Conservation (phyloP, 257 asterid species). For the Primulina huaijiensis region DNA sequence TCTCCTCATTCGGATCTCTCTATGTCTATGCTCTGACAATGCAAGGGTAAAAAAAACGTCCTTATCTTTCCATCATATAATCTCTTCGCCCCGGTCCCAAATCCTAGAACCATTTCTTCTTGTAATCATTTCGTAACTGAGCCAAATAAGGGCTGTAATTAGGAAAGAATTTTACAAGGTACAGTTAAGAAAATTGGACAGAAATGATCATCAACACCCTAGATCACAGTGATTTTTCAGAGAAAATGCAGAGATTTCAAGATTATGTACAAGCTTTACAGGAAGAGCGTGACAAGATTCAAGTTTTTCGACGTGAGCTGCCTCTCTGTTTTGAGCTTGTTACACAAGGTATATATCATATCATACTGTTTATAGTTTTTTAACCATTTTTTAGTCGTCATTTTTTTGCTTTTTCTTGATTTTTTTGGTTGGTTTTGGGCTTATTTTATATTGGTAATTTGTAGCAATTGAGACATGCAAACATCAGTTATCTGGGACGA, state of each 20-base stretch:
- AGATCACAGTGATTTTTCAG: conserved; percentile 35
- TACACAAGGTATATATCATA: conserved; percentile 65
- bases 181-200: neutral
- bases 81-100: conserved; percentile 21
- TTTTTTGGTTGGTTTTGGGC: neutral
- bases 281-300: conserved; percentile 79
- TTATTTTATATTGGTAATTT: neutral
- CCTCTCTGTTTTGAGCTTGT: conserved; percentile 92
- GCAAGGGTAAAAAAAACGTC: neutral
- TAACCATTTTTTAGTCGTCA: neutral
- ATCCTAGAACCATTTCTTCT: neutral
- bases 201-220: conserved; percentile 40
- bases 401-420: neutral
- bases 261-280: conserved; percentile 63
- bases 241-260: conserved; percentile 54
- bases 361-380: neutral
- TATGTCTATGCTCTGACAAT: conserved; percentile 43
- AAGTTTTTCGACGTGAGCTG: conserved; percentile 87
- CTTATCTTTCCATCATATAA: conserved; percentile 1
- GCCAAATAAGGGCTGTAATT: neutral
- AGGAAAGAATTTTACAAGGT: neutral
- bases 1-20: conserved; percentile 41
- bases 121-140: neutral
- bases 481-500: conserved; percentile 53
- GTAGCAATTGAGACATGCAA: conserved; percentile 86